Conservation (phyloP, 163 green algal genomes). For the Coccomyxa subellipsoidea region DNA sequence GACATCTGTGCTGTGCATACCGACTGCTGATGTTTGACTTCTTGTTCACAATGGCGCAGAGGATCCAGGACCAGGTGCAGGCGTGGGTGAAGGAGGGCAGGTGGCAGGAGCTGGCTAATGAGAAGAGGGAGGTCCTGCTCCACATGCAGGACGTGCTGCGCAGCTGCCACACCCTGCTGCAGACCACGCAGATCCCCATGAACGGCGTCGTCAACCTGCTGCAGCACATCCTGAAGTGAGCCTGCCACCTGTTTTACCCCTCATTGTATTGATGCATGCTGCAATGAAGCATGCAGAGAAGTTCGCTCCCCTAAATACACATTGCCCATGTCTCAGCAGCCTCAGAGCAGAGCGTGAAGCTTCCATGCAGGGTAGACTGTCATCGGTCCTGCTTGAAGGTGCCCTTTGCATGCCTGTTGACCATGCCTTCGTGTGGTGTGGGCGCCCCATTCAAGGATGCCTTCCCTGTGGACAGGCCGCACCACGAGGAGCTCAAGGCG, state of each 20-base stretch:
- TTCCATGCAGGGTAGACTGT: too few relatives aligned
- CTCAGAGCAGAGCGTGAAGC: too few relatives aligned
- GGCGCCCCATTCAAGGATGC: too few relatives aligned
- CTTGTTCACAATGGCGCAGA: conserved; percentile 26
- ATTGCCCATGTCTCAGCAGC: too few relatives aligned
- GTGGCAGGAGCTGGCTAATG: conserved; percentile 41
- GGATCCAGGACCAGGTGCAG: conserved; percentile 46
- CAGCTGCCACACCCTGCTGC: conserved; percentile 58
- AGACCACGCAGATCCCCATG: conserved; percentile 49
- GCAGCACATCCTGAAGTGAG: conserved; percentile 61
- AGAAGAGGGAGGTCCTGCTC: conserved; percentile 56
- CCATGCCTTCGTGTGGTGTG: too few relatives aligned
- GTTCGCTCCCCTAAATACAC: too few relatives aligned
- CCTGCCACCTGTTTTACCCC: not conserved
- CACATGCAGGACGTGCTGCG: conserved; percentile 55
- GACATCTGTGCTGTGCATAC: not conserved
- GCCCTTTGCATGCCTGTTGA: too few relatives aligned
- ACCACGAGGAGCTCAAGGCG: conserved; percentile 49
- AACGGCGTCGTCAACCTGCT: conserved; percentile 59
- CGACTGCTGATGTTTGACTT: not conserved
- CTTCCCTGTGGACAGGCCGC: conserved; percentile 15
- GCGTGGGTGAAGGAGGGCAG: conserved; percentile 41
- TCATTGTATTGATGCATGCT: too few relatives aligned
- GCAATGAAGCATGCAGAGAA: too few relatives aligned
- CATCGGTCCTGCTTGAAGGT: too few relatives aligned